Evolutionary conservation across 176 grass and related monocot genomes (phyloP).

Genomic region (Juncus inflexus): DNA sequence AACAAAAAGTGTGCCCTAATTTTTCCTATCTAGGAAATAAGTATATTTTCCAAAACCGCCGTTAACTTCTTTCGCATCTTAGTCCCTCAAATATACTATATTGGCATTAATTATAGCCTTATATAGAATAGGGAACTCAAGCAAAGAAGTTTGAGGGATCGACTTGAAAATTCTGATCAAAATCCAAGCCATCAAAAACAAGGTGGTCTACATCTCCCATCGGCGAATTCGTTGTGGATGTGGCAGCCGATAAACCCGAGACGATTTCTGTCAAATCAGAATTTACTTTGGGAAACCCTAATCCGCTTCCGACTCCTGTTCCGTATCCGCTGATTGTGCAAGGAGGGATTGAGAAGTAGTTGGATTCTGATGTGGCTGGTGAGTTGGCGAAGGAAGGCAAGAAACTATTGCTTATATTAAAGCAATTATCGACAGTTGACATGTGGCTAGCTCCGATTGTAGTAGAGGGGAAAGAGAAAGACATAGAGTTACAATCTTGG

Average conservation of each 20-base stretch:
- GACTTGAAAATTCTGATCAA: conserved; percentile 31
- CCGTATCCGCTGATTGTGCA: conserved; percentile 27
- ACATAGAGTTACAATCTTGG: conserved; percentile 12
- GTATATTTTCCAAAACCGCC: too few relatives aligned
- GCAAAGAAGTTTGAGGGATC: conserved; percentile 21
- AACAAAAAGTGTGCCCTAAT: conserved; percentile 14
- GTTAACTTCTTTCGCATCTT: too few relatives aligned
- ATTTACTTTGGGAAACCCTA: conserved; percentile 18
- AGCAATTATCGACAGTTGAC: conserved; percentile 2
- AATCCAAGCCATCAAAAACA: conserved; percentile 32
- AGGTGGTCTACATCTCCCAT: conserved; percentile 15
- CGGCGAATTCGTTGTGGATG: conserved; percentile 12
- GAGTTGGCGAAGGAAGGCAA: conserved; percentile 41
- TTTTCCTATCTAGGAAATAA: background rate
- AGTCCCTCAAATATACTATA: too few relatives aligned
- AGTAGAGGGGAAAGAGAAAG: conserved; percentile 37
- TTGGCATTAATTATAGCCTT: background rate
- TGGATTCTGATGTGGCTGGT: conserved; percentile 47
- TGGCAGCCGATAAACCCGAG: conserved; percentile 26
- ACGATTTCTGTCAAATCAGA: conserved; percentile 46
- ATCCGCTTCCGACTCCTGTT: conserved; percentile 6
- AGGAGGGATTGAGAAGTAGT: conserved; percentile 25
- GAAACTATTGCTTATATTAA: background rate
- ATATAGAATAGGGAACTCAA: conserved; percentile 11
- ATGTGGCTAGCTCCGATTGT: conserved; percentile 12